Percentiles rank a stretch among this genome's conserved stretches.
Evolutionary conservation across 805 yeast species (phyloP).

Genomic region (Ogataea angusta): DNA sequence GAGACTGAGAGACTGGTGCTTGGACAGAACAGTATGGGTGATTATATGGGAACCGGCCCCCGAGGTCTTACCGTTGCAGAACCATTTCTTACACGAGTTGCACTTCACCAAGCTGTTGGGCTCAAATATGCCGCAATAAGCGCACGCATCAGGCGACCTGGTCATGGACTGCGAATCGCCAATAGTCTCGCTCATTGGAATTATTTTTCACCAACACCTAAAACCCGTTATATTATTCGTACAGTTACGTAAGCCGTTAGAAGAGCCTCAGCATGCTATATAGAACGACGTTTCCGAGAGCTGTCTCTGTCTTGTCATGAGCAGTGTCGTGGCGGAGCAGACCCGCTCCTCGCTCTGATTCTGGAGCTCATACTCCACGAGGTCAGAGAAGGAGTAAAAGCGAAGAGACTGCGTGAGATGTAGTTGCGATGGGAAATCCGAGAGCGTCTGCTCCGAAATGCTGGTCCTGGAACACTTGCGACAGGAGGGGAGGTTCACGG

Average conservation of each 20-base stretch:
- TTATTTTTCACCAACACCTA: conserved; percentile 9
- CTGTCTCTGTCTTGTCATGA: conserved; percentile 5
- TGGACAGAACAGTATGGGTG: conserved; percentile 76
- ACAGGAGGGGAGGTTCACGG: conserved; percentile 1
- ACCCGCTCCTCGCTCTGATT: conserved; percentile 2
- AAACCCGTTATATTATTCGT: conserved; percentile 6
- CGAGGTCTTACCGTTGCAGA: conserved; percentile 70
- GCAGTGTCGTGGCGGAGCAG: conserved; percentile 4
- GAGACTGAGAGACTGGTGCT: conserved; percentile 69
- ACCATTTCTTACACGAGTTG: conserved; percentile 78
- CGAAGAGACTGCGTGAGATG: conserved; percentile 24
- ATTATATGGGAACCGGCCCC: conserved; percentile 71
- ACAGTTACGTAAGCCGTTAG: not conserved
- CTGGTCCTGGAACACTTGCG: conserved; percentile 2
- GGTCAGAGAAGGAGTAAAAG: conserved; percentile 33
- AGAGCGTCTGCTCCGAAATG: not conserved
- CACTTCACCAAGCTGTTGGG: conserved; percentile 72
- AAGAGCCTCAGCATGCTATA: conserved; percentile 3
- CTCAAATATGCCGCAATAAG: conserved; percentile 72
- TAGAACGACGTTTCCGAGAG: conserved; percentile 3
- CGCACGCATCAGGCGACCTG: conserved; percentile 34
- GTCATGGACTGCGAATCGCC: conserved; percentile 1
- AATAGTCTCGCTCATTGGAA: conserved; percentile 15
- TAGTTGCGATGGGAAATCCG: not conserved
- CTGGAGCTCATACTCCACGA: conserved; percentile 27